phyloP scores from a whole-genome alignment of 2,329 filamentous ascomycete species.

The Pyrenophora seminiperda region DNA sequence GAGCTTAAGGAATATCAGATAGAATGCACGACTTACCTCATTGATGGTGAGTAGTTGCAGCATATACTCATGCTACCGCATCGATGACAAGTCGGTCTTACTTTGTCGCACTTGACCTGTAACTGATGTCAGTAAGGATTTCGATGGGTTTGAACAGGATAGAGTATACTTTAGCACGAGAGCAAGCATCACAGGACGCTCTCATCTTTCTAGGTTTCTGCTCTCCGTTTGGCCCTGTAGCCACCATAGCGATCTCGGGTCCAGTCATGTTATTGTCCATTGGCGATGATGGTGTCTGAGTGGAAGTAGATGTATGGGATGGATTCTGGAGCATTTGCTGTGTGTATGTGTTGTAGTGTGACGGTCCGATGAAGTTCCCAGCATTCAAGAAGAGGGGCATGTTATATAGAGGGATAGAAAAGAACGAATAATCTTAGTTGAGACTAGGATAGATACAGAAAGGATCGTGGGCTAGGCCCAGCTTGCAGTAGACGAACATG shows the following conservation, averaged over 20 bases:
- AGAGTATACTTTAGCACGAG: slow-evolving; percentile 39
- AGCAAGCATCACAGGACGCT: slow-evolving; percentile 48
- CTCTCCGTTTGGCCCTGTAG: slow-evolving; percentile 29
- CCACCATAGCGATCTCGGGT: slow-evolving; percentile 26
- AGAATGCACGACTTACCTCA: slow-evolving; percentile 40
- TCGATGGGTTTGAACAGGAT: neutral
- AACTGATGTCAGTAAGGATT: slow-evolving; percentile 7
- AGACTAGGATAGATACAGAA: slow-evolving; percentile 24
- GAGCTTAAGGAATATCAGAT: slow-evolving; percentile 12
- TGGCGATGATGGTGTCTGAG: slow-evolving; percentile 30
- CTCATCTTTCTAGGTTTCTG: slow-evolving; percentile 46
- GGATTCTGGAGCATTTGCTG: slow-evolving; percentile 44
- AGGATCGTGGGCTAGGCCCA: slow-evolving; percentile 30
- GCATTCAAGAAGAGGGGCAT: slow-evolving; percentile 25
- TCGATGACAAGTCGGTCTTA: slow-evolving; percentile 44
- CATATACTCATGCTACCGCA: slow-evolving; percentile 47
- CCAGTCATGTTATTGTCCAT: slow-evolving; percentile 32
- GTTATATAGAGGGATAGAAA: slow-evolving; percentile 40
- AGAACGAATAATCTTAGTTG: slow-evolving; percentile 22
- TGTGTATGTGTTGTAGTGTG: slow-evolving; percentile 16
- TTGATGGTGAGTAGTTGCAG: slow-evolving; percentile 48
- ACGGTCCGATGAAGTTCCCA: slow-evolving; percentile 18
- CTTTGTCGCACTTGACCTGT: slow-evolving; percentile 47
- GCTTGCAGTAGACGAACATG: slow-evolving; percentile 27
- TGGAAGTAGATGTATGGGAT: slow-evolving; percentile 31